phyloP scores from a whole-genome alignment of 176 grass and related monocot genomes.

The Cenchrus americanus region DNA sequence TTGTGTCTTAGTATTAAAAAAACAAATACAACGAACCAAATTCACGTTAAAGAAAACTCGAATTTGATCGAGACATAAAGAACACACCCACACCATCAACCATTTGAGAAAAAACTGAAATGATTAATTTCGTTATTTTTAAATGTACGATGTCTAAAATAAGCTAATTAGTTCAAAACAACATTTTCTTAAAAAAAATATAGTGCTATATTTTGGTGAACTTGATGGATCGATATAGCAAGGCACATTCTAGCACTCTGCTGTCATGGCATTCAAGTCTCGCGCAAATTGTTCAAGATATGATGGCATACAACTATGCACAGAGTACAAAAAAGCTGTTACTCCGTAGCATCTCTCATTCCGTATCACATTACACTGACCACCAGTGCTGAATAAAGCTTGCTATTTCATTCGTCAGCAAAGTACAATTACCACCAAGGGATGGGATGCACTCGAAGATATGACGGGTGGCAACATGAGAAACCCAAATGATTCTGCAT shows the following conservation, averaged over 20 bases:
- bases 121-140: no score
- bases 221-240: background rate
- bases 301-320: slow-evolving; percentile 3
- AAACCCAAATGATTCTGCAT: slow-evolving; percentile 24
- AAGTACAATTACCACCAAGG: background rate
- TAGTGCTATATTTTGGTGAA: background rate
- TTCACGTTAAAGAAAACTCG: background rate
- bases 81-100: no score
- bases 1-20: background rate
- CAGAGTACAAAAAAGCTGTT: background rate
- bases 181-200: no score
- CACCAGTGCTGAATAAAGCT: slow-evolving; percentile 10
- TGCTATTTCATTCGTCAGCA: background rate
- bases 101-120: no score
- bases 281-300: background rate
- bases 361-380: slow-evolving; percentile 40
- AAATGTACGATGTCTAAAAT: no score
- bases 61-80: no score
- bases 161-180: no score
- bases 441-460: background rate
- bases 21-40: background rate
- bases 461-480: background rate
- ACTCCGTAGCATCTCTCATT: no score
- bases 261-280: background rate
- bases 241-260: background rate